These are phyloP conservation scores for Cenococcum geophilum DNA, from an alignment of 495 filamentous ascomycete species.

Conservation along the genomic window DNA sequence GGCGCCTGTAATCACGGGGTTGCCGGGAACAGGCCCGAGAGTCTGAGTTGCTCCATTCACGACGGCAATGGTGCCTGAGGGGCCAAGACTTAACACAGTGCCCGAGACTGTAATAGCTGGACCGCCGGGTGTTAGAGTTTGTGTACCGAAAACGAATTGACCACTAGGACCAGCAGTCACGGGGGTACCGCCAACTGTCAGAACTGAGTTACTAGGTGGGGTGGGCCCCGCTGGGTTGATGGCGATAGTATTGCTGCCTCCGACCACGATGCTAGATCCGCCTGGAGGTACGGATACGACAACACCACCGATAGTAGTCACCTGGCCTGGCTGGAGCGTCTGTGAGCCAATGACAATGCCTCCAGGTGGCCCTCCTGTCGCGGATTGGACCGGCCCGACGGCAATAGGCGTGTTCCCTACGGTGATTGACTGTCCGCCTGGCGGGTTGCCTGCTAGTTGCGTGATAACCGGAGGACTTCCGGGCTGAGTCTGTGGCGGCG, in stretches of 20 bases:
- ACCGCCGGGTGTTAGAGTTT: slow-evolving; percentile 22
- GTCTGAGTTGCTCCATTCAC: slow-evolving; percentile 26
- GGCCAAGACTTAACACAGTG: slow-evolving; percentile 22
- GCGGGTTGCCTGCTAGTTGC: neutral
- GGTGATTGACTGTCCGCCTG: slow-evolving; percentile 9
- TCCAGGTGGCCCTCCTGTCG: neutral
- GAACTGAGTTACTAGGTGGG: slow-evolving; percentile 15
- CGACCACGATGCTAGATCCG: slow-evolving; percentile 21
- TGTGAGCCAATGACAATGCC: slow-evolving; percentile 17
- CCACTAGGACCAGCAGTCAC: slow-evolving; percentile 27
- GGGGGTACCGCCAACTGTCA: slow-evolving; percentile 19
- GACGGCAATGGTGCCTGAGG: slow-evolving; percentile 26
- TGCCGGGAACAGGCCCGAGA: slow-evolving; percentile 14
- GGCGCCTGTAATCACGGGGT: neutral
- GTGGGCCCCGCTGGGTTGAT: slow-evolving; percentile 8
- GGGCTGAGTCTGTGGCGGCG: neutral
- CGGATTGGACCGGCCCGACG: slow-evolving; percentile 4
- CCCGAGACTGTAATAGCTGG: slow-evolving; percentile 18
- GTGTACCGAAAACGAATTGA: slow-evolving; percentile 22
- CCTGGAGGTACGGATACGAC: slow-evolving; percentile 10
- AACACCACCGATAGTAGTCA: slow-evolving; percentile 18
- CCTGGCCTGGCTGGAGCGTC: slow-evolving; percentile 18
- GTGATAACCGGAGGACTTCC: slow-evolving; percentile 7
- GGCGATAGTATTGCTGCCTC: slow-evolving; percentile 15
- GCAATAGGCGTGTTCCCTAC: slow-evolving; percentile 13